Base-by-base conservation (phyloP, 768 basidiomycete genomes). In the Mycena belliarum region DNA sequence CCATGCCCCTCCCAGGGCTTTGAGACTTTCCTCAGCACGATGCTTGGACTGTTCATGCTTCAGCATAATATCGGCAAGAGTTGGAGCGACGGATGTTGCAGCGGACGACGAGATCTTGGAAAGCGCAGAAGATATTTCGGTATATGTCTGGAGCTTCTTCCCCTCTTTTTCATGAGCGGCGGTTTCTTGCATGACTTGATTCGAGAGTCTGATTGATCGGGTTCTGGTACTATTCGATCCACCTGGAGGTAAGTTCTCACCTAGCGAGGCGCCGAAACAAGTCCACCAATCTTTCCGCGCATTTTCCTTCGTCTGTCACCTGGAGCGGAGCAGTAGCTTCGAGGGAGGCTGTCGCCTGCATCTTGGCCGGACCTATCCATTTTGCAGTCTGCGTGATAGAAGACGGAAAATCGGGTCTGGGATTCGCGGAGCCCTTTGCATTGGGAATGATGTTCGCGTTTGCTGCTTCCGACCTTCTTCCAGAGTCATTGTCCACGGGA, bases 101-200 rank as follows among this genome's bases (percentile, higher is more conserved):
- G 76, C 75, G 5, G 74, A 69, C 6, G 72, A 64, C 32, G 79
- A 78, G 37, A 79, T 73, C 59, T 73, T 75, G 15, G 80, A 76
- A 28, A 84, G 71, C 16, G 79, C 73, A 37, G 76, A 68, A 9
- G 81, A 81, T 46, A 85, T 70, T 32, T 79, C 76, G 3, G 75
- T 80, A 57, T 80, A 84, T 3, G 79, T 79, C 57, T 77, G 73
- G 37, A 79, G 61, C 64, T 80, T 83, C 49, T 74, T 71, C 57
- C 76, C 79, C 61, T 82, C 82, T 54, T 68, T 73, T 41, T 76
- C 74, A 37, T 79, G 71, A 44, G 69, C 69, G 52, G 74, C 76
- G 18, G 72, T 70, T 51, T 81, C 73, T 67, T 77, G 74, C 49
- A 79, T 73, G 45, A 77, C 70, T 63, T 80, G 70, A 44, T 74